These are phyloP conservation scores for Blastobotrys niveus DNA, from an alignment of 1,139 yeast genomes.

Conservation along the genomic window DNA sequence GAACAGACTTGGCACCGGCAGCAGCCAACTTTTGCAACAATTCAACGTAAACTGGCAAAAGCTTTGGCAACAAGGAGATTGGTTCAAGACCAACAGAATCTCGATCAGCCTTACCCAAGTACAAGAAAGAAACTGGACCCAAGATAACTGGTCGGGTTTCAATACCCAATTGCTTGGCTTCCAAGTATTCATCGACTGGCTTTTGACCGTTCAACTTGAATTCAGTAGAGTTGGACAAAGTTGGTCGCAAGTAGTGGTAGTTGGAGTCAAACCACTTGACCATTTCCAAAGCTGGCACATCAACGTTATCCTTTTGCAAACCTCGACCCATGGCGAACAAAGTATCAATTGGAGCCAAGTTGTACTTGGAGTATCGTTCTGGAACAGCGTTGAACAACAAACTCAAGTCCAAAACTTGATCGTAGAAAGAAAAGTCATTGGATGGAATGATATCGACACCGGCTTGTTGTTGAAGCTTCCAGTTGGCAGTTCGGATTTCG, in stretches of 20 bases:
- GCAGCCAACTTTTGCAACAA: constrained; percentile 77
- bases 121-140: constrained; percentile 94
- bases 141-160: constrained; percentile 95
- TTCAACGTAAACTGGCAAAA: constrained; percentile 89
- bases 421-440: constrained; percentile 97
- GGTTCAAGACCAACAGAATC: constrained; percentile 95
- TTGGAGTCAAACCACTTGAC: constrained; percentile 99
- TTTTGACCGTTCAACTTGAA: constrained; percentile 94
- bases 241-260: constrained; percentile 99
- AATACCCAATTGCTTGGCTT: constrained; percentile 94
- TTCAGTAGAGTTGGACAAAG: constrained; percentile 89
- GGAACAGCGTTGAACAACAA: constrained; percentile 92
- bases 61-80: constrained; percentile 76
- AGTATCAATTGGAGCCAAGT: constrained; percentile 84
- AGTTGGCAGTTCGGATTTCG: constrained; percentile 91
- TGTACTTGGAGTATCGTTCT: constrained; percentile 90
- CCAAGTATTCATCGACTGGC: constrained; percentile 96
- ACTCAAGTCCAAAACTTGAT: constrained; percentile 91
- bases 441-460: constrained; percentile 97
- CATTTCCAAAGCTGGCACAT: constrained; percentile 99
- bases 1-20: constrained; percentile 95
- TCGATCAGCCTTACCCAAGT: constrained; percentile 96
- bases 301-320: constrained; percentile 95
- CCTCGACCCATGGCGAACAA: constrained; percentile 99
- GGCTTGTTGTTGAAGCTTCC: constrained; percentile 96